These are phyloP conservation scores for Haplographium delicatum DNA, from an alignment of 495 filamentous ascomycete species.

Conservation along the genomic window DNA sequence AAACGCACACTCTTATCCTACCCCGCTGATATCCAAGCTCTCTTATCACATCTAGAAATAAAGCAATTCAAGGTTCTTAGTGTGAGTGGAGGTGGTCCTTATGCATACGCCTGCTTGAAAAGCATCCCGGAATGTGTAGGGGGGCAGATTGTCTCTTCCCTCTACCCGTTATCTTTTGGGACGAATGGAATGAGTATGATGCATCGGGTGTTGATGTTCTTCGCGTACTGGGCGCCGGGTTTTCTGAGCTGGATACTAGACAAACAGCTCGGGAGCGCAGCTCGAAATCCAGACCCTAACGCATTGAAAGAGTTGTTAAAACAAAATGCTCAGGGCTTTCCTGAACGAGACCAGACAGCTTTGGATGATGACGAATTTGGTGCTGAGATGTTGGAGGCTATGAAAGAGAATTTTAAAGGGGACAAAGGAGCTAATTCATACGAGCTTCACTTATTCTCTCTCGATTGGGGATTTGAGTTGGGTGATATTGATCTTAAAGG, in stretches of 20 bases:
- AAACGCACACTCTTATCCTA: slow-evolving; percentile 5
- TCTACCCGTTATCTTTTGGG: background rate
- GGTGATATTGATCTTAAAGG: slow-evolving; percentile 2
- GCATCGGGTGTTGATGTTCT: background rate
- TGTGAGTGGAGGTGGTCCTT: slow-evolving; percentile 6
- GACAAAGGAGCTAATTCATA: background rate
- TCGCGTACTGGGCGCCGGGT: background rate
- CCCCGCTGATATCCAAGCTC: background rate
- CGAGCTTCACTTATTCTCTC: background rate
- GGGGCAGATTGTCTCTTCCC: background rate
- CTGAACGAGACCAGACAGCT: background rate
- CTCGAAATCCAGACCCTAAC: slow-evolving; percentile 3
- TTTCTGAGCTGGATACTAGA: slow-evolving; percentile 4
- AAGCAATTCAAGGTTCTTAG: background rate
- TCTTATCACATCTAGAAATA: slow-evolving; percentile 7
- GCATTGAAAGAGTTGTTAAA: background rate
- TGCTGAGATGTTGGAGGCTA: background rate
- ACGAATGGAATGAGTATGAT: slow-evolving; percentile 9
- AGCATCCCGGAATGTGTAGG: background rate
- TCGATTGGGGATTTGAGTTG: slow-evolving; percentile 8
- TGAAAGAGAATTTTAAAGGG: background rate
- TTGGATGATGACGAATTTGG: background rate
- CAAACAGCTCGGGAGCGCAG: slow-evolving; percentile 1
- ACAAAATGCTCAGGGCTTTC: background rate
- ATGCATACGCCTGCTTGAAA: slow-evolving; percentile 6